These are phyloP conservation scores for Rubroboletus pulcherrimus DNA, from an alignment of 768 basidiomycete genomes.

Conservation along the genomic window DNA sequence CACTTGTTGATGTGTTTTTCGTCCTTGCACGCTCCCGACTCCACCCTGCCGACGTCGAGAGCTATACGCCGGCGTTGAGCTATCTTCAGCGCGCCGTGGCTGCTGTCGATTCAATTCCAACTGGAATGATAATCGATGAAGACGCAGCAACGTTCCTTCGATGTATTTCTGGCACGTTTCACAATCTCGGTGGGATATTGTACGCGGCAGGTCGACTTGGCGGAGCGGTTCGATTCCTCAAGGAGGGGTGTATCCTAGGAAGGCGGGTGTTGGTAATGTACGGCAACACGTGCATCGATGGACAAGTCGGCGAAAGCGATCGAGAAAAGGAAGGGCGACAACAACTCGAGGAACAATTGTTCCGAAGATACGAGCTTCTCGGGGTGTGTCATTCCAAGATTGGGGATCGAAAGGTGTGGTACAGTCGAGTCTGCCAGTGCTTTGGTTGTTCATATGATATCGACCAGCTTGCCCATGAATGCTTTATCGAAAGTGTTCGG, in stretches of 20 bases:
- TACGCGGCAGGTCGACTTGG: conserved; percentile 63
- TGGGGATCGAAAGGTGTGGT: conserved; percentile 66
- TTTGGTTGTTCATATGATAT: neutral
- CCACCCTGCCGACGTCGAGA: conserved; percentile 38
- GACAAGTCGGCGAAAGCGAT: conserved; percentile 23
- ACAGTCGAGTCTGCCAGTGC: neutral
- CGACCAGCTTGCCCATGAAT: conserved; percentile 55
- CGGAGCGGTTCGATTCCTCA: conserved; percentile 64
- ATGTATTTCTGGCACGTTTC: conserved; percentile 68
- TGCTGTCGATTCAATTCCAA: conserved; percentile 16
- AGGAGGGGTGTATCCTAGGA: conserved; percentile 56
- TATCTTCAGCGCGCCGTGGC: conserved; percentile 43
- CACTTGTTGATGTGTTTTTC: conserved; percentile 54
- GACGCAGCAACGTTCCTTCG: conserved; percentile 53
- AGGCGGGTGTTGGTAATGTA: conserved; percentile 40
- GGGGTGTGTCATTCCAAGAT: conserved; percentile 76
- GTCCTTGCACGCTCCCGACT: conserved; percentile 46
- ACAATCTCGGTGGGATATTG: conserved; percentile 65
- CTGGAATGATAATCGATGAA: conserved; percentile 7
- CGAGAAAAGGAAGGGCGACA: conserved; percentile 44
- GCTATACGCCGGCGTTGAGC: conserved; percentile 44
- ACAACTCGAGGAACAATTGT: conserved; percentile 61
- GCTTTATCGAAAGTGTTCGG: conserved; percentile 48
- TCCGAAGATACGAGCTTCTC: conserved; percentile 76
- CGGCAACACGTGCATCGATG: neutral